Conservation (phyloP, 345 rosid species). For the Pseudoturritis turrita region DNA sequence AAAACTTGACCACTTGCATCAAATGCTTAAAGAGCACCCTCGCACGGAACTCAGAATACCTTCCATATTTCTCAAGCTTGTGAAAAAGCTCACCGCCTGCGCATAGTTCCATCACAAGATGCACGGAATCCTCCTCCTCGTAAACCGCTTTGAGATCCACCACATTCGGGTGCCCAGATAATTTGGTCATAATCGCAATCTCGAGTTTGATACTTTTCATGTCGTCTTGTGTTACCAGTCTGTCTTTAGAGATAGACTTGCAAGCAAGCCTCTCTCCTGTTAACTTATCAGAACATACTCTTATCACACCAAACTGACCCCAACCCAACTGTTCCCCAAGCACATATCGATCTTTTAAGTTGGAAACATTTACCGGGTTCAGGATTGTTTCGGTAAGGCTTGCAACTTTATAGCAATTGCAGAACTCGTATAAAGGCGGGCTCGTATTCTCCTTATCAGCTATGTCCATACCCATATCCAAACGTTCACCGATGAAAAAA, state of each 20-base stretch:
- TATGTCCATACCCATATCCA: slow-evolving; percentile 49
- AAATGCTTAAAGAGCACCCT: slow-evolving; percentile 51
- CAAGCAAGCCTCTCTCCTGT: slow-evolving; percentile 60
- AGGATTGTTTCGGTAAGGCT: slow-evolving; percentile 49
- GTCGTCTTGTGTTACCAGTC: slow-evolving; percentile 44
- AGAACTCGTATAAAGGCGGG: slow-evolving; percentile 30
- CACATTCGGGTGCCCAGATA: slow-evolving; percentile 57
- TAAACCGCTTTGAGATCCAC: slow-evolving; percentile 67
- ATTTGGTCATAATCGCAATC: slow-evolving; percentile 58
- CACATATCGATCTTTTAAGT: slow-evolving; percentile 53
- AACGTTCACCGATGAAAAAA: slow-evolving; percentile 2
- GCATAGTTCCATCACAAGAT: slow-evolving; percentile 66
- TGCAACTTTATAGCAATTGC: slow-evolving; percentile 45
- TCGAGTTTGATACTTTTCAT: slow-evolving; percentile 51
- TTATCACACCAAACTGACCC: slow-evolving; percentile 80
- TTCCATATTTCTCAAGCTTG: slow-evolving; percentile 56
- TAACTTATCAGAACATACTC: slow-evolving; percentile 57
- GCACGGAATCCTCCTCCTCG: slow-evolving; percentile 60
- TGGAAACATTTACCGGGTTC: slow-evolving; percentile 47
- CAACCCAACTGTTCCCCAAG: slow-evolving; percentile 73
- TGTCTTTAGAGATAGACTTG: slow-evolving; percentile 61
- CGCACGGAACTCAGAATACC: slow-evolving; percentile 55
- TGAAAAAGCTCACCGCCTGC: slow-evolving; percentile 76
- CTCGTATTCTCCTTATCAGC: slow-evolving; percentile 20
- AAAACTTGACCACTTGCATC: slow-evolving; percentile 65